phyloP scores from a whole-genome alignment of 805 yeast genomes.

The Candida rishiriensis region DNA sequence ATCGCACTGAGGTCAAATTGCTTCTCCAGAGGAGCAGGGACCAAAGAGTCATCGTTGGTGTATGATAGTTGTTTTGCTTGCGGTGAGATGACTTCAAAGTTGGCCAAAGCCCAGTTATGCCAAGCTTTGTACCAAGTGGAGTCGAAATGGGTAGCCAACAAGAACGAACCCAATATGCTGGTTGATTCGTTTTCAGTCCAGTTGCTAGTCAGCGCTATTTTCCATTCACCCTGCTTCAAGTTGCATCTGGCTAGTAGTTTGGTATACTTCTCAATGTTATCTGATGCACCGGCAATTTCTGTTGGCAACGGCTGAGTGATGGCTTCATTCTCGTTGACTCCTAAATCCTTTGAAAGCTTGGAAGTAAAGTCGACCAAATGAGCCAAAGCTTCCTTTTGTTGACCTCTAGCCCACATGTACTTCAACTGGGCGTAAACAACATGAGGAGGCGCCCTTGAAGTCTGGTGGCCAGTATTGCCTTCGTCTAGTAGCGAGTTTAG shows the following conservation, averaged over 20 bases:
- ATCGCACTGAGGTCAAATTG: constrained; percentile 50
- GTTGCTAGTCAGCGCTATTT: constrained; percentile 67
- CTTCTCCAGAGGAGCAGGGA: constrained; percentile 11
- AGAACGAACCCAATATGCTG: constrained; percentile 83
- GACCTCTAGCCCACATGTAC: constrained; percentile 95
- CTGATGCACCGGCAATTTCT: constrained; percentile 62
- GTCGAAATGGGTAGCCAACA: constrained; percentile 93
- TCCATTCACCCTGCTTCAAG: constrained; percentile 98
- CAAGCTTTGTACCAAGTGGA: constrained; percentile 95
- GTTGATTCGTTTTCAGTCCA: constrained; percentile 77
- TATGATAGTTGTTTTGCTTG: constrained; percentile 24
- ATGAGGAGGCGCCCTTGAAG: constrained; percentile 86
- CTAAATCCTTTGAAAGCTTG: constrained; percentile 82
- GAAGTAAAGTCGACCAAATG: constrained; percentile 89
- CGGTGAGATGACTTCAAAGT: constrained; percentile 87
- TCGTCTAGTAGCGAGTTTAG: constrained; percentile 74
- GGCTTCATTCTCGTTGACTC: constrained; percentile 80
- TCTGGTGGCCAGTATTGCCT: constrained; percentile 35
- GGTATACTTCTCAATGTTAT: constrained; percentile 78
- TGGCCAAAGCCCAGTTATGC: constrained; percentile 99
- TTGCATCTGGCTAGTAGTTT: constrained; percentile 88
- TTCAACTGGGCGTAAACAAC: constrained; percentile 96
- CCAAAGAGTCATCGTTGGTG: constrained; percentile 7
- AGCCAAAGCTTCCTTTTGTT: constrained; percentile 76
- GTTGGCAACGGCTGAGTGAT: constrained; percentile 83